Base-by-base conservation (phyloP, 495 filamentous ascomycete species). In the Staphylotrichum longicolle region DNA sequence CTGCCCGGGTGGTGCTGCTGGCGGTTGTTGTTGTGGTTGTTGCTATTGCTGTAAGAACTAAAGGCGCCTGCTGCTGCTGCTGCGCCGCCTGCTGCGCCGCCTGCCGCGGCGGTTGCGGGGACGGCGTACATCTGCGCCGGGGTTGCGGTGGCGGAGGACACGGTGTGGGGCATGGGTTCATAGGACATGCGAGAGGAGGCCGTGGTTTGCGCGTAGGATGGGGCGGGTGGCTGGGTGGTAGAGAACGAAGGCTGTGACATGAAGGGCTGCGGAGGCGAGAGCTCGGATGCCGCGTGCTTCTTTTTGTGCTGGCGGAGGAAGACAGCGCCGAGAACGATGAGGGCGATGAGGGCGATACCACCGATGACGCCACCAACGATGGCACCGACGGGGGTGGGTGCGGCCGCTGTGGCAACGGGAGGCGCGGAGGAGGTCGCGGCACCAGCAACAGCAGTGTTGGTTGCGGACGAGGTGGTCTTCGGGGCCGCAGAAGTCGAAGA, bases 321-420 rank as follows among this genome's bases (percentile, higher is more conserved):
- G 61, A 75, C 66, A 45, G 74, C 63, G 39, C 63, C 76, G 9
- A 80, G 54, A 7, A 66, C 72, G 57, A 75, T 66, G n/a, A 82
- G 65, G 7, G 69, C 73, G n/a, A 79, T 61, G 27, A 68, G 74
- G 9, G 63, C 80, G 35, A 81, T 67, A 27, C 78, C 80, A 39
- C 80, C 80, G 7, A 82, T 72, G 32, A 77, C 76, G 42, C 80
- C 80, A 11, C 80, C 80, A 8, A 75, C 77, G 46, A 83, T 79
- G 51, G 78, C 72, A 14, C 75, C 76, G 27, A 75, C 58, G 32
- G 70, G 71, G 1, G 68, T 71, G n/a, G 68, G 67, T 3, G 73
- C 58, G 3, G 30, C 45, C 3, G 61, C 5, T 1, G 37, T 11
- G 33, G 52, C 15, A 3, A 15, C 57, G 11, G 52, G 34, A 0